These are phyloP conservation scores for Sarocladium kiliense DNA, from an alignment of 2,329 filamentous ascomycete genomes.

Conservation along the genomic window DNA sequence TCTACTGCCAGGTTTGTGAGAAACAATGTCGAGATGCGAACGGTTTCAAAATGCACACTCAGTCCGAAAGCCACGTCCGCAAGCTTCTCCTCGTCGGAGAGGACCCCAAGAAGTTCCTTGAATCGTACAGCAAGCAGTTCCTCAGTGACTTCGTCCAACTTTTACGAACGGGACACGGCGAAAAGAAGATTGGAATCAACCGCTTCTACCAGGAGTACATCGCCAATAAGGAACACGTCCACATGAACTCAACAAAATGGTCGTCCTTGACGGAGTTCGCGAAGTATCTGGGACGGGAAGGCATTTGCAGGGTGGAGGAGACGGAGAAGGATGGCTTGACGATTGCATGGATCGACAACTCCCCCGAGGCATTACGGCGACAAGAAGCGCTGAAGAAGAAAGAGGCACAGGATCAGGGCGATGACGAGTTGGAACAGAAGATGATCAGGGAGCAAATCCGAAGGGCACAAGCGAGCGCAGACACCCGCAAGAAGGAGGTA, in stretches of 20 bases:
- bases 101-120: constrained; percentile 77
- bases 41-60: constrained; percentile 84
- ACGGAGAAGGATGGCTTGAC: constrained; percentile 72
- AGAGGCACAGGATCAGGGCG: constrained; percentile 82
- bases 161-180: constrained; percentile 78
- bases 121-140: constrained; percentile 79
- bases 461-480: constrained; percentile 55
- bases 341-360: constrained; percentile 88
- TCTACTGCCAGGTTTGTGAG: constrained; percentile 85
- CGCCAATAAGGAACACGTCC: constrained; percentile 77
- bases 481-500: constrained; percentile 32
- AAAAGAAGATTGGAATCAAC: constrained; percentile 85
- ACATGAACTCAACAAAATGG: constrained; percentile 94
- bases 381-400: constrained; percentile 78
- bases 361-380: constrained; percentile 74
- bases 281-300: constrained; percentile 78
- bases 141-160: constrained; percentile 71
- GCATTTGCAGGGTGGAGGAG: constrained; percentile 86
- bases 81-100: constrained; percentile 84
- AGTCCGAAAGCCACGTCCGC: constrained; percentile 82
- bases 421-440: constrained; percentile 83
- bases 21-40: constrained; percentile 67
- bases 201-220: constrained; percentile 96
- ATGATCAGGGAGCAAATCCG: constrained; percentile 80
- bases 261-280: constrained; percentile 83